Evolutionary conservation across 148 eudicot genomes (phyloP).

Genomic region (Spergularia bocconei): DNA sequence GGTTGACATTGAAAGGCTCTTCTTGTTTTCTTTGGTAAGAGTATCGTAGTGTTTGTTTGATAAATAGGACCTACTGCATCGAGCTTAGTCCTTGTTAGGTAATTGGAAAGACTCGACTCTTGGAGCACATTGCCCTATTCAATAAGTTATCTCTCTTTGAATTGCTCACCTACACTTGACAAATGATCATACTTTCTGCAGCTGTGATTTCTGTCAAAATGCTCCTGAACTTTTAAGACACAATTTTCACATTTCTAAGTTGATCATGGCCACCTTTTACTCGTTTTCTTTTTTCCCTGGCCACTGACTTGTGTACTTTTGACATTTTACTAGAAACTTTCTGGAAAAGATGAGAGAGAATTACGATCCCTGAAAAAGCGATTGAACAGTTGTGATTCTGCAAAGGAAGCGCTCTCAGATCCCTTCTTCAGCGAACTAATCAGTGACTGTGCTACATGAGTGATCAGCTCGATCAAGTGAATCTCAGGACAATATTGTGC

Average conservation of each 20-base stretch:
- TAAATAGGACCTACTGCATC: not conserved
- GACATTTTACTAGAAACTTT: conserved; percentile 48
- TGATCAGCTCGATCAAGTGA: conserved; percentile 1
- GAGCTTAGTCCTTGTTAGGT: not conserved
- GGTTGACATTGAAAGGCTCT: not conserved
- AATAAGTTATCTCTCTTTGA: not conserved
- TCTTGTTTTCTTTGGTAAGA: not conserved
- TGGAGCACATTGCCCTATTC: not conserved
- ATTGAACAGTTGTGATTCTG: conserved; percentile 58
- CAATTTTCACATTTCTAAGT: not conserved
- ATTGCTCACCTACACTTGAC: not conserved
- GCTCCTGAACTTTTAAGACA: not conserved
- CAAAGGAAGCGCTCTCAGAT: conserved; percentile 64
- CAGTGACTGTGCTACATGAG: conserved; percentile 26
- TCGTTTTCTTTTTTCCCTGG: not conserved
- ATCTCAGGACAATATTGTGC: not conserved
- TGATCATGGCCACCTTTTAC: not conserved
- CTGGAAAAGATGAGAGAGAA: conserved; percentile 72
- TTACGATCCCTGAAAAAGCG: conserved; percentile 80
- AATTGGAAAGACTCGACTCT: no score
- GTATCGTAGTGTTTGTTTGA: not conserved
- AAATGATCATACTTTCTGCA: not conserved
- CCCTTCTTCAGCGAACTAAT: conserved; percentile 64
- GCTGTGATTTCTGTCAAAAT: not conserved
- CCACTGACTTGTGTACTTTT: not conserved